phyloP scores from a whole-genome alignment of 116 monocot genomes.

The Dioscorea cayenensis region DNA sequence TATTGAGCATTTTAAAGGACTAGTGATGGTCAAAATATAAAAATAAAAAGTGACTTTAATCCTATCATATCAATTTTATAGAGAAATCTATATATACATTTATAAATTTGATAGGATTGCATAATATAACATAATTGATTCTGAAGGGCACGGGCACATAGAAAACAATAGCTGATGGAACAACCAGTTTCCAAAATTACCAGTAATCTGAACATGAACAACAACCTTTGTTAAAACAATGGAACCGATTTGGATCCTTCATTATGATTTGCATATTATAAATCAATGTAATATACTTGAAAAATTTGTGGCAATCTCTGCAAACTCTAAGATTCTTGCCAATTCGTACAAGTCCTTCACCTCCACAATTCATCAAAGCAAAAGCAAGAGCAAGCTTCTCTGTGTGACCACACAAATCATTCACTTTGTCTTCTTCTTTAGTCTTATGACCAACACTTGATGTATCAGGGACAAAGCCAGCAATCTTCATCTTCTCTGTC shows the following conservation, averaged over 20 bases:
- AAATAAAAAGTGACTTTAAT: too few species aligned
- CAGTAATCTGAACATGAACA: slow-evolving; percentile 1
- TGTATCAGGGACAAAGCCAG: slow-evolving; percentile 17
- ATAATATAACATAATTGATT: too few species aligned
- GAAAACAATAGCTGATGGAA: too few species aligned
- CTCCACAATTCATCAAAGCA: too few species aligned
- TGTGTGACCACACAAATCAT: slow-evolving; percentile 26
- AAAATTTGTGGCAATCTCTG: slow-evolving; percentile 1
- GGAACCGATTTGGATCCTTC: background rate
- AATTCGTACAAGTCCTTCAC: background rate
- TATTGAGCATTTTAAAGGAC: too few species aligned
- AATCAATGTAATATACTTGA: background rate
- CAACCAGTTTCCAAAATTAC: background rate
- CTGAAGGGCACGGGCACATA: too few species aligned
- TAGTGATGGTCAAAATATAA: too few species aligned
- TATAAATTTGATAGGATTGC: too few species aligned
- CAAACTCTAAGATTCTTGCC: background rate
- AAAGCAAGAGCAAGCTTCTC: slow-evolving; percentile 21
- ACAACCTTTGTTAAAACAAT: background rate
- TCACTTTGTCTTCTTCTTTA: slow-evolving; percentile 4
- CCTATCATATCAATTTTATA: too few species aligned
- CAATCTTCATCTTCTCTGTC: slow-evolving; percentile 9
- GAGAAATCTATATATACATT: too few species aligned
- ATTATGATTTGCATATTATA: background rate
- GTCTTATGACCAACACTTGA: slow-evolving; percentile 4